These are phyloP conservation scores for Boletus huronensis DNA, from an alignment of 768 basidiomycete species.

Conservation along the genomic window DNA sequence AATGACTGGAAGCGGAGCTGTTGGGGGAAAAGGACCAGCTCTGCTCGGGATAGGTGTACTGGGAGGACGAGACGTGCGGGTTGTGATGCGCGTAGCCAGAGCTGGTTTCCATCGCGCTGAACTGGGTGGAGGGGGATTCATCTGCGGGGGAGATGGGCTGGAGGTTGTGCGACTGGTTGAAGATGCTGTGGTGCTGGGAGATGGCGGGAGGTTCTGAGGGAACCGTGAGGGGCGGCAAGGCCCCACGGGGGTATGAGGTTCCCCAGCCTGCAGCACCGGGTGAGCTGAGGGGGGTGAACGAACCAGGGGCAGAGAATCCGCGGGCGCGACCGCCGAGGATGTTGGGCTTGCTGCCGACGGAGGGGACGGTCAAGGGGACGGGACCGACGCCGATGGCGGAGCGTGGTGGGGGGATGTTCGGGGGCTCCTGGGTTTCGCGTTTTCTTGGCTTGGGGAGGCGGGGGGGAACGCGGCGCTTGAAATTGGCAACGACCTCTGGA, in stretches of 20 bases:
- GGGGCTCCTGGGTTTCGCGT: slow-evolving; percentile 66
- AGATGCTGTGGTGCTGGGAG: slow-evolving; percentile 53
- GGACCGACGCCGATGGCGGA: slow-evolving; percentile 69
- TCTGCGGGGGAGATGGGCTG: slow-evolving; percentile 70
- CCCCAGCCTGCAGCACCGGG: slow-evolving; percentile 56
- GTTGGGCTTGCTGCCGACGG: slow-evolving; percentile 30
- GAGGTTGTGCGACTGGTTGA: slow-evolving; percentile 54
- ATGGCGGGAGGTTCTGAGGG: slow-evolving; percentile 70
- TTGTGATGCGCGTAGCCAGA: slow-evolving; percentile 32
- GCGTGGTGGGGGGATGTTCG: slow-evolving; percentile 70
- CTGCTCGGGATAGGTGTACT: slow-evolving; percentile 64
- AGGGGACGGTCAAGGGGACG: slow-evolving; percentile 61
- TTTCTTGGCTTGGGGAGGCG: slow-evolving; percentile 86
- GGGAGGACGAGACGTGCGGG: slow-evolving; percentile 44
- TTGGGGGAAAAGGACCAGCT: slow-evolving; percentile 51
- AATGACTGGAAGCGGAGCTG: slow-evolving; percentile 58
- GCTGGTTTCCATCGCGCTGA: slow-evolving; percentile 38
- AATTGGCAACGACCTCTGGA: slow-evolving; percentile 86
- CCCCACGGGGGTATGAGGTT: slow-evolving; percentile 54
- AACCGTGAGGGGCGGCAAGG: slow-evolving; percentile 79
- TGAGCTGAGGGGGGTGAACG: slow-evolving; percentile 70
- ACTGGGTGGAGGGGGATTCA: slow-evolving; percentile 55
- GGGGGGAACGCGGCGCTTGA: slow-evolving; percentile 93
- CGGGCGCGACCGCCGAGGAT: slow-evolving; percentile 58
- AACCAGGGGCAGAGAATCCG: slow-evolving; percentile 81